Percentiles rank a stretch among this genome's conserved stretches.
These are phyloP conservation scores for Groenewaldozyma auringiensis DNA, from an alignment of 1,139 yeast genomes.

Conservation along the genomic window DNA sequence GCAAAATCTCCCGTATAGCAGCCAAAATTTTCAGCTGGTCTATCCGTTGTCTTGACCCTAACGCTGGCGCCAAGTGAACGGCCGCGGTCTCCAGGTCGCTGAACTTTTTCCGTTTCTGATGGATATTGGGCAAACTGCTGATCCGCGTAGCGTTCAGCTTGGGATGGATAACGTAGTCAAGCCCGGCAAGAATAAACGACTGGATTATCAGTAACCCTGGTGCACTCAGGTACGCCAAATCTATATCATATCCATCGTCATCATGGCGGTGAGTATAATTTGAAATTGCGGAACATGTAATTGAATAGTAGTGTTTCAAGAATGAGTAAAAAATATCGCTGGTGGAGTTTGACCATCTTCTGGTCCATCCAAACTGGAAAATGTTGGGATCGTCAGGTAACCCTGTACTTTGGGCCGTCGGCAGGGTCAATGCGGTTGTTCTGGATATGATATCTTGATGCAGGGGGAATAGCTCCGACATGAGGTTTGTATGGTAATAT, in stretches of 20 bases:
- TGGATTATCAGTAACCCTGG: slow-evolving; percentile 33
- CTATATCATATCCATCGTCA: slow-evolving; percentile 8
- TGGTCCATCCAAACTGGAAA: slow-evolving; percentile 44
- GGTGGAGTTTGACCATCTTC: slow-evolving; percentile 50
- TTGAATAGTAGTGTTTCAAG: slow-evolving; percentile 53
- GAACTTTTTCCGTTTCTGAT: slow-evolving; percentile 18
- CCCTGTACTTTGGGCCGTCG: neutral
- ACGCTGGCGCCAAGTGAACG: slow-evolving; percentile 22
- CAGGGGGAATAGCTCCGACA: neutral
- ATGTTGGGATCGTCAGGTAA: slow-evolving; percentile 1
- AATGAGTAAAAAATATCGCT: slow-evolving; percentile 62
- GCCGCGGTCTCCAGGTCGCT: slow-evolving; percentile 31
- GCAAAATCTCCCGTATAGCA: slow-evolving; percentile 32
- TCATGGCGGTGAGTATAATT: slow-evolving; percentile 2
- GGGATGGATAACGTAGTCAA: slow-evolving; percentile 28
- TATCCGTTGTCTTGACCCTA: slow-evolving; percentile 24
- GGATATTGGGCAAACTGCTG: slow-evolving; percentile 8
- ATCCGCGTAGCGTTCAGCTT: slow-evolving; percentile 7
- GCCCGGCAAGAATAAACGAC: slow-evolving; percentile 27
- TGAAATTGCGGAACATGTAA: slow-evolving; percentile 25
- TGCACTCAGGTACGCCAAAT: slow-evolving; percentile 24
- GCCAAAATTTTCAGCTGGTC: slow-evolving; percentile 30
- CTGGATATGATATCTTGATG: neutral
- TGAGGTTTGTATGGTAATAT: neutral
- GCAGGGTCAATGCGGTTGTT: neutral